Base-by-base conservation (phyloP, 495 filamentous ascomycete genomes). In the Rusavskia elegans region DNA sequence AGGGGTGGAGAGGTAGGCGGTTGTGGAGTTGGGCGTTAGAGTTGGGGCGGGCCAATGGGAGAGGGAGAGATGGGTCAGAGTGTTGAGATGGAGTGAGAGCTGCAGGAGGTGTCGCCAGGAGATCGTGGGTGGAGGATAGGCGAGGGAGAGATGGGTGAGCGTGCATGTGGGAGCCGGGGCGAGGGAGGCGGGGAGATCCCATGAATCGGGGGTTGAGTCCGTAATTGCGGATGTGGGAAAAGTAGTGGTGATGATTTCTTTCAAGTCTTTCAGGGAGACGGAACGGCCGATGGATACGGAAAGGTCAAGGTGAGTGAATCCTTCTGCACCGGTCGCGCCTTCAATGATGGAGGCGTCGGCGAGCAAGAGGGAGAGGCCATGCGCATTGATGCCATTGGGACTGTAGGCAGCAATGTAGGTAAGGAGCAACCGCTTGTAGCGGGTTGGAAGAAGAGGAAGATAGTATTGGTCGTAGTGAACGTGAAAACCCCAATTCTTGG, bases 1-100 rank as follows among this genome's bases (percentile, higher is more conserved):
- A 9, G 72, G 61, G 27, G 72, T 70, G 1, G 72, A 65, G 37
- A 73, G 64, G 44, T 73, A 75, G 2, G 81, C 69, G 32, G 69
- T 73, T 11, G 57, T 65, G 16, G 77, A 63, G 53, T 82, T 79
- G 6, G 84, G 83, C 6, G 78, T 83, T 1, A 84, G 62, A 0
- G 73, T 75, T 0, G 88, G 88, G 19, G 74, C 68, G 2, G 89
- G 87, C 89, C 89, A 95, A 62, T 83, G 77, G 10, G 85, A 82
- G 5, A 94, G 68, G 27, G 80, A 87, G 3, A 94, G 74, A 55
- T 92, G 83, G 0, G 86, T 89, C 37, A 92, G 68, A 0, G 68
- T 78, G 0, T 78, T 70, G 0, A 87, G 62, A 46, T 79, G 77
- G 0, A 73, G 64, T 0, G 81, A 68, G n/a, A 89, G 64, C 5